Evolutionary conservation across 2,329 filamentous ascomycete species (phyloP), one percentile per base, ranked within the genome.

Genomic region (Penicillium sp.): DNA sequence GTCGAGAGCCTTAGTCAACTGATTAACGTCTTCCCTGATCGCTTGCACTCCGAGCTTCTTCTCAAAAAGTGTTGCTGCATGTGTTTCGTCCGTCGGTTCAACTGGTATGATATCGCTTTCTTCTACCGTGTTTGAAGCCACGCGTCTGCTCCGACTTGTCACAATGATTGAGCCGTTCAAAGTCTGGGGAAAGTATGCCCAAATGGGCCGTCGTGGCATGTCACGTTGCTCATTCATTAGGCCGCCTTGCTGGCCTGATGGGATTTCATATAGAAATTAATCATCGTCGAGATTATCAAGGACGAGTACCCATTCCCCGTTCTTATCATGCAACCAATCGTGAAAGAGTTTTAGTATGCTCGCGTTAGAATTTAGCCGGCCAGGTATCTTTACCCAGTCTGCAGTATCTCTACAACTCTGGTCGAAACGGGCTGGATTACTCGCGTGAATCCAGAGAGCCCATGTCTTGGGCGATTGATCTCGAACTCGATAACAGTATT

Each of bases 371-470:
- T 75, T 60, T 29, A 67, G 42, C 8, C 71, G 66, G 4, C 69
- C 68, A 7, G 33, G 45, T 37, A 57, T 44, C n/a, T 45, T 53
- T 8, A 16, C 35, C 44, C 24, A 24, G 35, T 52, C 55, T 8
- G 49, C 55, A 26, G 54, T 37, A 2, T 57, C n/a, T 11, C 37
- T 37, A 50, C 29, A 29, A 37, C 50, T 50, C 19, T 45, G 35
- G 11, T 53, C 35, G 27, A 42, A 57, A 10, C 55, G 55, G 31
- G 66, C 60, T 0, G 59, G 57, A 48, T 71, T 73, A 49, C 68
- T 72, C 2, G 71, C 70, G 56, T 77, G 63, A 6, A 77, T 62
- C 75, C 71, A 79, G 47, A 77, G 74, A 33, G 76, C 62, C 63
- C 64, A 73, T 16, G 65, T 71, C 16, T 69, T 33, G 0, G 69